phyloP scores from a whole-genome alignment of 1,139 yeast species.

The Sugiyamaella paludigena region DNA sequence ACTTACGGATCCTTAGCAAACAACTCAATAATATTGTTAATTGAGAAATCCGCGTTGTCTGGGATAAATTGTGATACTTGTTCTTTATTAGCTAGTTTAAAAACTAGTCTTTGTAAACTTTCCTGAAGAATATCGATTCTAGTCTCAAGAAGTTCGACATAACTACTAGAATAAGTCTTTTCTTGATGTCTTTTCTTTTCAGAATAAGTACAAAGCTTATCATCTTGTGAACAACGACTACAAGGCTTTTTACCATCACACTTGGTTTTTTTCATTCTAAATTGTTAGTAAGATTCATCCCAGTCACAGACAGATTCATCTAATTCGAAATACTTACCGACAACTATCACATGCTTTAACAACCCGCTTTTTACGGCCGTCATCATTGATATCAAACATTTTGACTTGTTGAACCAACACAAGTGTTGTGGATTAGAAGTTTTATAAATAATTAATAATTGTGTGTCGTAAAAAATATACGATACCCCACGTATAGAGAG shows the following conservation, averaged over 20 bases:
- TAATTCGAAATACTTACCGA: constrained; percentile 36
- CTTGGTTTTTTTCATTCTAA: constrained; percentile 47
- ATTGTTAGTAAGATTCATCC: neutral
- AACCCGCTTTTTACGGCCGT: constrained; percentile 55
- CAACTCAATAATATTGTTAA: constrained; percentile 28
- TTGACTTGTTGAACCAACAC: neutral
- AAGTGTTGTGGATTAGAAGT: too few species aligned
- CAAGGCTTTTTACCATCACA: constrained; percentile 82
- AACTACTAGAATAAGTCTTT: constrained; percentile 60
- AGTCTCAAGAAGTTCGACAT: constrained; percentile 69
- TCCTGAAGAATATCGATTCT: constrained; percentile 60
- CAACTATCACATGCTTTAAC: constrained; percentile 83
- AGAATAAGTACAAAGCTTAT: constrained; percentile 72
- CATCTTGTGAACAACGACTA: constrained; percentile 62
- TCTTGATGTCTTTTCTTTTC: constrained; percentile 64
- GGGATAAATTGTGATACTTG: constrained; percentile 29
- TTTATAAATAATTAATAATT: too few species aligned
- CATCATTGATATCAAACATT: constrained; percentile 13
- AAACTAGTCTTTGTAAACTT: constrained; percentile 47
- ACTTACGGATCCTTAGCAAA: constrained; percentile 19
- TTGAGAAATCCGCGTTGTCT: constrained; percentile 23
- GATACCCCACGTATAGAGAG: too few species aligned
- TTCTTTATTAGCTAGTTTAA: constrained; percentile 37
- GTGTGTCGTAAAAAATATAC: too few species aligned
- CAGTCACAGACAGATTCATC: neutral